Evolutionary conservation across 177 flowering plant species (phyloP), one percentile per base, ranked within the genome.

Genomic region (Tripterygium wilfordii): DNA sequence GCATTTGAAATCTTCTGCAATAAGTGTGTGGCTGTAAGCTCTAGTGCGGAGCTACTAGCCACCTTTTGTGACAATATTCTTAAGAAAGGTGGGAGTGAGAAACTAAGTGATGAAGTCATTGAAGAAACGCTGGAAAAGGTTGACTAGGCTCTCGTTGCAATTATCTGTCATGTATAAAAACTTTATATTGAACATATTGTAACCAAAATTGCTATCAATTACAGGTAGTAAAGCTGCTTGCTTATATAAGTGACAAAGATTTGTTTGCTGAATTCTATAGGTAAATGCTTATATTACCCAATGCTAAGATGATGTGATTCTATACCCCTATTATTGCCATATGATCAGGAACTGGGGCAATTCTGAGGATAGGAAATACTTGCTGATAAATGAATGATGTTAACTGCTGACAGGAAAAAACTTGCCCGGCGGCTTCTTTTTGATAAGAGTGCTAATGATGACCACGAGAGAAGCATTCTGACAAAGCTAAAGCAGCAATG

Each of bases 51-150:
- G 54, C 72, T 92, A 25, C 74, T 92, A 18, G 97, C 99, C 35
- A 92, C 95, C 26, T 92, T 92, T 55, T 92, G 99, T 67, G 95
- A 92, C 64, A 92, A 92, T 71, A 79, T 89, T 47, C 82, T 92
- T 14, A 89, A 92, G 71, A 92, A 92, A 64, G 99, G 99, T 55
- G 97, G 99, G 20, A 89, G 95, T 69, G 99, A 92, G 64, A 92
- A 89, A 53, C 65, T 92, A 57, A 89, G 95, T 60, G 99, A 89
- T 70, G 99, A 92, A 67, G 99, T 96, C 10, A 84, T 89, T 57
- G 99, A 92, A 54, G 96, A 92, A 46, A 86, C 96, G 10, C 82
- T 92, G 32, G 96, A 92, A 70, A 92, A 92, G 82, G 99, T 85
- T 42, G 46, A 17, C 12, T 12, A 8, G n/a, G 0, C 7, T 46